Evolutionary conservation across 805 yeast genomes (phyloP), one percentile per base, ranked within the genome.

Genomic region (Lipomyces kockii): DNA sequence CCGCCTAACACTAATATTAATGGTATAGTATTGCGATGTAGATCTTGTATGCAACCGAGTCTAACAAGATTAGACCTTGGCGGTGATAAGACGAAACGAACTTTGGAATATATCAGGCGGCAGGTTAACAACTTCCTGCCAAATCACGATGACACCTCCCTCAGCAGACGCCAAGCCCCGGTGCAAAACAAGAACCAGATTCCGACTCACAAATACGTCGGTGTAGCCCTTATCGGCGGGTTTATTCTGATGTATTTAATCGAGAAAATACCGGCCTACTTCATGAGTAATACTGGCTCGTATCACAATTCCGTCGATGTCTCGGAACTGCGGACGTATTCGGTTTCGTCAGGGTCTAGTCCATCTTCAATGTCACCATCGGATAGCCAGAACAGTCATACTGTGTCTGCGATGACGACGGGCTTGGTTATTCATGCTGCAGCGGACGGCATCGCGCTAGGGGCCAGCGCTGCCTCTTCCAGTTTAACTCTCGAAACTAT

Each of bases 361-460:
- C 66, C 43, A 17, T 25, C 37, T 20, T 14, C 58, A 57, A 55
- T 35, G 66, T 52, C 59, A 51, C 17, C 58, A 25, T 9, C 62
- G 8, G 55, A 27, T 3, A 17, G 9, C 14, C 34, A 43, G 22
- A 53, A 52, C 17, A 14, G 22, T 20, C 29, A 7, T 27, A 56
- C 52, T 43, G 58, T 20, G 53, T 55, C 52, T 55, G 78, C 90
- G 0, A 79, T 86, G 1, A 85, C 90, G 0, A 72, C 89, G 3
- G 92, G 92, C 0, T 79, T 90, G 14, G 74, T 89, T 0, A 80
- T 89, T 17, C 96, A 90, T 74, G 85, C 91, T 0, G 73, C 86
- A 2, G 86, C 90, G 1, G 96, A 90, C 73, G 96, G 96, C 1
- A 79, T 90, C 6, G 88, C 92, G 0, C 78, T 90, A 46, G 92